Base-by-base conservation (phyloP, 495 filamentous ascomycete genomes). In the Penicillium nucicola region DNA sequence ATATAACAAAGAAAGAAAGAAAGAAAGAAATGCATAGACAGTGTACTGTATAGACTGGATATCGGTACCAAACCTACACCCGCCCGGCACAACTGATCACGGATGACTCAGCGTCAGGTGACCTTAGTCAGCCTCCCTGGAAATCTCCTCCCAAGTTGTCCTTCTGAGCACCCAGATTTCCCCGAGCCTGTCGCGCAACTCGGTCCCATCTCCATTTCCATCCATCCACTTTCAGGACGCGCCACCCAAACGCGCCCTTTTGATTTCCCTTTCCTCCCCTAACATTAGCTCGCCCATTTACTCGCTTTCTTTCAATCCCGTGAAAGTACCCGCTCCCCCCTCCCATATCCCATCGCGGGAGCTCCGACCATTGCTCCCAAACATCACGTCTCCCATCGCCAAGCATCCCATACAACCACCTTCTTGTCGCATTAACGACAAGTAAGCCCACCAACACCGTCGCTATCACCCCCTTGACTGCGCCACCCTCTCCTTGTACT, bases 111-210 rank as follows among this genome's bases (percentile, higher is more conserved):
- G 58, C 60, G 20, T 1, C 33, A 19, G n/a, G 17, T 42, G 35
- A 18, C 31, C 44, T 15, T 23, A 31, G 33, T 35, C 41, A 55
- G 45, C 34, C 9, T 39, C 28, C 49, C 10, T 13, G 25, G 37
- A 40, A 40, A 40, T 40, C 37, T 40, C 37, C 37, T 40, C 37
- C 37, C 25, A 28, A 8, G 19, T 47, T 35, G 62, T 63, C 61
- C 56, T 62, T 60, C 66, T 66, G 59, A 61, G 66, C 70, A 65
- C 64, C 65, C 63, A 65, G 66, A 59, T 65, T 68, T 69, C 70
- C 65, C 71, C 69, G 68, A 72, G 63, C 56, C 61, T 66, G 69
- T 70, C 72, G 72, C 70, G 71, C 70, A 74, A 68, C 56, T 64
- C 65, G 58, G 61, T 68, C 69, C 67, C 68, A 75, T 73, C 72